phyloP scores from a whole-genome alignment of 371 early-diverging fungal genomes.

The Mortierella sp. region DNA sequence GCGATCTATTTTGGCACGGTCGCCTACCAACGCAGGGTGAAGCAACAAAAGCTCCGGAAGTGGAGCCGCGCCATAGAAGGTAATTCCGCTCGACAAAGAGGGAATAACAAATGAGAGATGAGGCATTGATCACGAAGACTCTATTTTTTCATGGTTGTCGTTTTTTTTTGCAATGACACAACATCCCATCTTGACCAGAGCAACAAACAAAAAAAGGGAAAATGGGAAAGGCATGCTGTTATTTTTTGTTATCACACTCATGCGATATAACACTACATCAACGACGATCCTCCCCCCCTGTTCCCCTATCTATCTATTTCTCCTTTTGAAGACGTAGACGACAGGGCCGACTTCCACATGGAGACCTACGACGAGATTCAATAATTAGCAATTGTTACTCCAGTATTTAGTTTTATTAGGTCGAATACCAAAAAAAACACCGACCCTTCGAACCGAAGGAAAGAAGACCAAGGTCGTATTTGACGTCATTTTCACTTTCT shows the following conservation, averaged over 20 bases:
- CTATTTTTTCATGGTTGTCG: neutral
- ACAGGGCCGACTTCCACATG: constrained; percentile 40
- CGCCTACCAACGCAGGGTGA: constrained; percentile 34
- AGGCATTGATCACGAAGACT: neutral
- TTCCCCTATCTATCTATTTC: neutral
- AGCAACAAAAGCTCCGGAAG: constrained; percentile 27
- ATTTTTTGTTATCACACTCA: neutral
- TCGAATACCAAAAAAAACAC: neutral
- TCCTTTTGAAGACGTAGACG: constrained; percentile 16
- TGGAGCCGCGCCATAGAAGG: constrained; percentile 42
- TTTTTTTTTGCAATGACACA: neutral
- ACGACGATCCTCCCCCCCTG: neutral
- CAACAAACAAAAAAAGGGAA: neutral
- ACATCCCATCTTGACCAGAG: neutral
- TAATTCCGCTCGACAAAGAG: constrained; percentile 2
- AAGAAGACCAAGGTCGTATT: neutral
- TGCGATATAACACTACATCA: neutral
- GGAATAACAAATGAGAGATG: neutral
- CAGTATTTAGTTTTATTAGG: neutral
- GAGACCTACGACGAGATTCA: constrained; percentile 44
- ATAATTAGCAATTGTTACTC: neutral
- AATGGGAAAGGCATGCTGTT: neutral
- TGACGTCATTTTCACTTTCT: neutral
- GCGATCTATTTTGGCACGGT: constrained; percentile 36
- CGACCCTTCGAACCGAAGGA: neutral